These are phyloP conservation scores for Erigeron canadensis DNA, from an alignment of 129 eudicot species.

Conservation along the genomic window DNA sequence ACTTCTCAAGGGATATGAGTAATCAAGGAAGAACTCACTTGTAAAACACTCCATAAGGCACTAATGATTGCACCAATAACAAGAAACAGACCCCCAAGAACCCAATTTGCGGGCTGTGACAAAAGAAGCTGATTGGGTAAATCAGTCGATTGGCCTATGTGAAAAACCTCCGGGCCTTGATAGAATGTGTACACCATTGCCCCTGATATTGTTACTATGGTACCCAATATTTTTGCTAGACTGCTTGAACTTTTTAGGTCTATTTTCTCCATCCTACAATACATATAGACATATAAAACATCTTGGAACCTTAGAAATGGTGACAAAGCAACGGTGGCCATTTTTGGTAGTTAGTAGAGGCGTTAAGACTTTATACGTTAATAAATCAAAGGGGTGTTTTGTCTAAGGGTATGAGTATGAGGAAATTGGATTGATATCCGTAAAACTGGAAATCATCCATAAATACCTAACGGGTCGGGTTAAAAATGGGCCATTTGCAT, in stretches of 20 bases:
- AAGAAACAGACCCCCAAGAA: conserved; percentile 25
- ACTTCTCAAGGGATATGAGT: not conserved
- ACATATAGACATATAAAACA: not conserved
- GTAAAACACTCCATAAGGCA: conserved; percentile 25
- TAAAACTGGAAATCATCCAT: too few species aligned
- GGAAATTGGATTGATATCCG: too few species aligned
- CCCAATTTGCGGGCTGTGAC: conserved; percentile 21
- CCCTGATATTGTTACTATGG: conserved; percentile 37
- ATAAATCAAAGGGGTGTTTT: too few species aligned
- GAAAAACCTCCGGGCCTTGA: conserved; percentile 31
- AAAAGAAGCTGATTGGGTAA: not conserved
- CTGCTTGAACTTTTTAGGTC: conserved; percentile 37
- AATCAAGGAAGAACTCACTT: conserved; percentile 1
- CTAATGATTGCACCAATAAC: not conserved
- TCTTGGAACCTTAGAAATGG: not conserved
- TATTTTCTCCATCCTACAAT: conserved; percentile 45
- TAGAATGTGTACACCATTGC: conserved; percentile 43
- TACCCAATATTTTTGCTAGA: conserved; percentile 38
- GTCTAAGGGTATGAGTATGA: too few species aligned
- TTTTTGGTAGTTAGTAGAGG: too few species aligned
- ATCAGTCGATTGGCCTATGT: not conserved
- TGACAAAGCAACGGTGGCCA: not conserved
- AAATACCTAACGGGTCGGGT: too few species aligned
- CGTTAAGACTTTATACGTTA: too few species aligned
- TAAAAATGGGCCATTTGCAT: too few species aligned